Evolutionary conservation across 78 protist genomes (phyloP), one percentile per base, ranked within the genome.

Genomic region (Dictyostelium intermedium): DNA sequence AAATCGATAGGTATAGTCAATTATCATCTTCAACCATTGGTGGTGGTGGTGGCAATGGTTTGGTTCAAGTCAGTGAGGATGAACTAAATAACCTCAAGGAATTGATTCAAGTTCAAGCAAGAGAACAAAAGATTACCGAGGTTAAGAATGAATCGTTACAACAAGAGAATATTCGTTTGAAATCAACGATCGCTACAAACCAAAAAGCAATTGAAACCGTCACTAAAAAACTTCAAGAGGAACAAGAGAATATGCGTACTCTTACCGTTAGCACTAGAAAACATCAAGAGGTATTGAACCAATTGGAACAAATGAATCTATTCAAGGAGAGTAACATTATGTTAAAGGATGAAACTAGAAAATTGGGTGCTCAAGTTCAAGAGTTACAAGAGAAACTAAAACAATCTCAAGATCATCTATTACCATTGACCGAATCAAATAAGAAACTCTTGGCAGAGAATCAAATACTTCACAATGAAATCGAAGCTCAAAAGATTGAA

Each of bases 241-340:
- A 43, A 0, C 94, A 89, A 80, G 94, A 89, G 25, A 73, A 78
- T 34, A 83, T 89, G 81, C 82, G 83, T 84, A 89, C 35, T n/a
- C 50, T 89, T 32, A 81, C 83, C 5, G 84, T 80, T 10, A 80
- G 82, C 30, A 25, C 87, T 16, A 63, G 56, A 70, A 89, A 89
- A 50, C 94, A 89, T 27, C 82, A 89, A 53, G 94, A 89, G 41
- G 87, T 89, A 3, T 53, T 89, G 20, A 41, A 81, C 39, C 94
- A 89, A 70, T 50, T 89, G 37, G 94, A 89, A 3, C 94, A 89
- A 80, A 89, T 89, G 94, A 89, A 89, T 80, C 82, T 89, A 13
- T 89, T 89, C 60, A 78, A 83, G 34, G 94, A 89, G 43, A 27
- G 60, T n/a, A 89, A 89, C n/a, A 47, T 89, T 2, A 89, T 89